Evolutionary conservation across 108 stramenopile genomes (phyloP).

Genomic region (Seminavis robusta): DNA sequence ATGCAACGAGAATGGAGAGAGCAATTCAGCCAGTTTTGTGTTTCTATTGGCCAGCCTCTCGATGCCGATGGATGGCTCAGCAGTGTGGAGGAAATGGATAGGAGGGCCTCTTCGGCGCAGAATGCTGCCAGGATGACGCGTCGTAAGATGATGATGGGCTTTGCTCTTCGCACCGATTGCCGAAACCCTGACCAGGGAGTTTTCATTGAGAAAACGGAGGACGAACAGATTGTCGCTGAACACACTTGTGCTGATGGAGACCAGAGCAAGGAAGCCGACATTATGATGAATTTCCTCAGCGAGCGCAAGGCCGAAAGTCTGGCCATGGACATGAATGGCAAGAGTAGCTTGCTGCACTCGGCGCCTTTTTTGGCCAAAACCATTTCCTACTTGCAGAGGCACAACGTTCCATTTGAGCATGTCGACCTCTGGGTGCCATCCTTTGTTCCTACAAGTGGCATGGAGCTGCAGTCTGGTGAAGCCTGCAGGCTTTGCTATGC

Average conservation of each 20-base stretch:
- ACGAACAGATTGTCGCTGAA: constrained; percentile 29
- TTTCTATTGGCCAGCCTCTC: constrained; percentile 49
- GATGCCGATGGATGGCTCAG: constrained; percentile 67
- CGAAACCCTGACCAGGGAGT: constrained; percentile 53
- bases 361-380: constrained; percentile 72
- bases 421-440: constrained; percentile 88
- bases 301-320: constrained; percentile 33
- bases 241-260: constrained; percentile 20
- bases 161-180: constrained; percentile 62
- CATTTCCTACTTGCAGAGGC: constrained; percentile 62
- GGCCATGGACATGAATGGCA: constrained; percentile 41
- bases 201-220: constrained; percentile 66
- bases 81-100: constrained; percentile 79
- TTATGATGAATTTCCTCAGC: constrained; percentile 34
- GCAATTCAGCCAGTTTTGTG: constrained; percentile 58
- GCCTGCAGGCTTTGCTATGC: constrained; percentile 81
- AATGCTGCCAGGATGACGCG: constrained; percentile 63
- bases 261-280: constrained; percentile 21
- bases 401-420: constrained; percentile 82
- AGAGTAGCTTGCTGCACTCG: constrained; percentile 55
- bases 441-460: constrained; percentile 55
- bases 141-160: constrained; percentile 79
- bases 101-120: constrained; percentile 66
- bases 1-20: constrained; percentile 89
- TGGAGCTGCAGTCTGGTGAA: constrained; percentile 10